These are phyloP conservation scores for Saccharomyces hybrid DNA, from an alignment of 1,139 yeast species.

Conservation along the genomic window DNA sequence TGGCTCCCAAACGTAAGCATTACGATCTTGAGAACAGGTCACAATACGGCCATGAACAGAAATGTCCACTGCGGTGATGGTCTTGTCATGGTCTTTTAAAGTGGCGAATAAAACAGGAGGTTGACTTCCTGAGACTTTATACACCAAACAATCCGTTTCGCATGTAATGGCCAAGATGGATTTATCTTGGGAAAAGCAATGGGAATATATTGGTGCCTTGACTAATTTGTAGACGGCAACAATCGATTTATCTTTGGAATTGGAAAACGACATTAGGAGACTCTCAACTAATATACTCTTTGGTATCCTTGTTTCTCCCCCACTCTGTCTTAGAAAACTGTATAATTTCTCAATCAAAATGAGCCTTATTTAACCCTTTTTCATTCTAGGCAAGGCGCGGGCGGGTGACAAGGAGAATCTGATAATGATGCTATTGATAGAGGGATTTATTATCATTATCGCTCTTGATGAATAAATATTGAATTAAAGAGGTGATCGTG, in stretches of 20 bases:
- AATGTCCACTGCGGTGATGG: slow-evolving; percentile 91
- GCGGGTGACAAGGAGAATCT: not conserved
- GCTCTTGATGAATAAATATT: not conserved
- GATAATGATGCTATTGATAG: not conserved
- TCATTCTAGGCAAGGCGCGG: not conserved
- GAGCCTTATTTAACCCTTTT: not conserved
- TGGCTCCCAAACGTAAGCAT: slow-evolving; percentile 94
- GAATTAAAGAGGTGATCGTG: not conserved
- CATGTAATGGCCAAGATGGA: slow-evolving; percentile 73
- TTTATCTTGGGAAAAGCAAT: slow-evolving; percentile 70
- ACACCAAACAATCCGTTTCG: slow-evolving; percentile 67
- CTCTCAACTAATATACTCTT: slow-evolving; percentile 27
- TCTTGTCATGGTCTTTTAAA: slow-evolving; percentile 81
- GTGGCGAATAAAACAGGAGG: slow-evolving; percentile 43
- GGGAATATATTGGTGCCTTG: slow-evolving; percentile 82
- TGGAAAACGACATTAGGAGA: slow-evolving; percentile 28
- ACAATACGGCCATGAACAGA: slow-evolving; percentile 85
- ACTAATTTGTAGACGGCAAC: slow-evolving; percentile 52
- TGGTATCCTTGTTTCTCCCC: not conserved
- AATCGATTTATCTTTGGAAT: slow-evolving; percentile 19
- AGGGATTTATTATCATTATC: not conserved
- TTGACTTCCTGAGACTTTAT: slow-evolving; percentile 42
- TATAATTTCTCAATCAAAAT: not conserved
- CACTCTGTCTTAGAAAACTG: not conserved
- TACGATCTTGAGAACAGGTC: slow-evolving; percentile 96